phyloP scores from a whole-genome alignment of 768 basidiomycete species.

The Pulveroboletus sp. region DNA sequence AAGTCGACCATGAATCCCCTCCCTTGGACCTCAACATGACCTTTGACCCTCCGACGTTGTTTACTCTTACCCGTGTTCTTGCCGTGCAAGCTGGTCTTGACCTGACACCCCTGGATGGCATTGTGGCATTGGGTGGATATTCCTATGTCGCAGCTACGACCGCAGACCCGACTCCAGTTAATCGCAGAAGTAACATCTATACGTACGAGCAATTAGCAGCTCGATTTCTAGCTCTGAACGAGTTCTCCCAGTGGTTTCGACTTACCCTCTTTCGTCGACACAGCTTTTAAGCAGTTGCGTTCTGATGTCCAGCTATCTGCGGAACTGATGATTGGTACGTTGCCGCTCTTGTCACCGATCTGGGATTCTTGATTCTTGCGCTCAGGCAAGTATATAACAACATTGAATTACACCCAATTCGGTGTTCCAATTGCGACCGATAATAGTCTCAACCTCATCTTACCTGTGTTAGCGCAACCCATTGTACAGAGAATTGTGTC shows the following conservation, averaged over 20 bases:
- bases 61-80: constrained; percentile 64
- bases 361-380: constrained; percentile 2
- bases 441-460: constrained; percentile 52
- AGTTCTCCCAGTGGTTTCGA: constrained; percentile 47
- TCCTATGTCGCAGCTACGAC: constrained; percentile 40
- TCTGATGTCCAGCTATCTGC: constrained; percentile 56
- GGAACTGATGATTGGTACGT: constrained; percentile 52
- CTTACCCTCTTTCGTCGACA: constrained; percentile 55
- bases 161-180: constrained; percentile 31
- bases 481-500: constrained; percentile 71
- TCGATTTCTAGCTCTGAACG: constrained; percentile 1
- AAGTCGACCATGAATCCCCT: constrained; percentile 55
- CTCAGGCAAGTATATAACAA: constrained; percentile 59
- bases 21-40: constrained; percentile 59
- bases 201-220: constrained; percentile 33
- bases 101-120: constrained; percentile 57
- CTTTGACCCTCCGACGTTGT: constrained; percentile 61
- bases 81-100: constrained; percentile 60
- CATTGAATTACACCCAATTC: constrained; percentile 55
- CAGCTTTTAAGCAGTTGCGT: constrained; percentile 59
- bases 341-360: background rate
- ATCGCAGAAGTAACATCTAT: constrained; percentile 46
- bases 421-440: constrained; percentile 58
- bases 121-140: constrained; percentile 65
- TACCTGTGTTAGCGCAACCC: constrained; percentile 66